Conservation (phyloP, 306 rosid species). For the Albizia julibrissin region DNA sequence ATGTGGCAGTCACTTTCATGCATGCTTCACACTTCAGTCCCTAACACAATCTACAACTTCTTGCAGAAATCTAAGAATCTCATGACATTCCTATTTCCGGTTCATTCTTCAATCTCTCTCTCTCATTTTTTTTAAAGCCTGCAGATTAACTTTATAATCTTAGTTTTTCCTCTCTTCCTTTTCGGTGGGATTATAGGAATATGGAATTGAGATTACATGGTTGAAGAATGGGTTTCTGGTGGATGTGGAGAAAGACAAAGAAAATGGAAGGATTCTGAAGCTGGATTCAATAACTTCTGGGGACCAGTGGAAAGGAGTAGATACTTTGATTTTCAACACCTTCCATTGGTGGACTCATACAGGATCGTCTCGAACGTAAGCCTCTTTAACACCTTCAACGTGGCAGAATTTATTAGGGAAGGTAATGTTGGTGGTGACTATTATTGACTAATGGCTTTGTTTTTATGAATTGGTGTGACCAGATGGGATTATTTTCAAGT, state of each 20-base stretch:
- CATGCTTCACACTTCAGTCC: slow-evolving; percentile 62
- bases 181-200: slow-evolving; percentile 42
- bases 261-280: slow-evolving; percentile 55
- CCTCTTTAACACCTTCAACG: not conserved
- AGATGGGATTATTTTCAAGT: slow-evolving; percentile 75
- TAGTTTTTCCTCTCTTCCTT: not conserved
- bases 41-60: slow-evolving; percentile 45
- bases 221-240: slow-evolving; percentile 74
- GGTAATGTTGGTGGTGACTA: not conserved
- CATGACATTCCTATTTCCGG: slow-evolving; percentile 49
- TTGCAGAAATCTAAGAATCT: slow-evolving; percentile 28
- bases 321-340: slow-evolving; percentile 71
- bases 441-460: not conserved
- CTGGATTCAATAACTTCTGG: slow-evolving; percentile 55
- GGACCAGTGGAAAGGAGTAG: slow-evolving; percentile 54
- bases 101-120: slow-evolving; percentile 18
- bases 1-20: slow-evolving; percentile 82
- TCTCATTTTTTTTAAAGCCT: not conserved
- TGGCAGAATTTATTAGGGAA: not conserved
- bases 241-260: slow-evolving; percentile 46
- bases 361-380: slow-evolving; percentile 41
- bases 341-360: slow-evolving; percentile 80
- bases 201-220: slow-evolving; percentile 51
- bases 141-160: not conserved
- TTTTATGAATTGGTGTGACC: slow-evolving; percentile 6